Conservation (phyloP, 768 basidiomycete species). For the Coprinellus aureogranulatus region DNA sequence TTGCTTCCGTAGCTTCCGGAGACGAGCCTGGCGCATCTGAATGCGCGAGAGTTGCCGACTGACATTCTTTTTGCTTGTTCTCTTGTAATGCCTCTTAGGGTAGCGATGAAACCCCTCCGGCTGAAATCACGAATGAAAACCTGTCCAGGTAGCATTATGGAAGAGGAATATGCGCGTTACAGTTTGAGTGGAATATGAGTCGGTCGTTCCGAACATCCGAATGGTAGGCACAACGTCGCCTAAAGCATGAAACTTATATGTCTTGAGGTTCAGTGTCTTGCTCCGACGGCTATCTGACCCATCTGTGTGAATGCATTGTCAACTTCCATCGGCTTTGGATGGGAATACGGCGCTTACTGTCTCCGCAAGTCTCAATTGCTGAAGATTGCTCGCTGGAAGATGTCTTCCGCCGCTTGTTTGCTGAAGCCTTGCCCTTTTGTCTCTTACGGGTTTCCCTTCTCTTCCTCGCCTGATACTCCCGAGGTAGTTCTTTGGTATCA, state of each 20-base stretch:
- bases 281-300: background rate
- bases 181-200: conserved; percentile 40
- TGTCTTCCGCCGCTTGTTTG: background rate
- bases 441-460: conserved; percentile 4
- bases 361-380: too few species aligned
- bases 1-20: background rate
- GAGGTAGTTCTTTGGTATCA: conserved; percentile 34
- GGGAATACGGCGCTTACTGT: too few species aligned
- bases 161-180: conserved; percentile 19
- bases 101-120: background rate
- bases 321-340: too few species aligned
- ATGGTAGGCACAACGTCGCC: conserved; percentile 34
- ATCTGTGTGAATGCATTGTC: too few species aligned
- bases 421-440: background rate
- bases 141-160: background rate
- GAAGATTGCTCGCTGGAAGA: background rate
- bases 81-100: background rate
- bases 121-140: background rate
- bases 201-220: conserved; percentile 30
- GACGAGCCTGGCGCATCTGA: background rate
- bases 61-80: background rate
- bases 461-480: conserved; percentile 32
- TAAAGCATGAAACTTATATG: conserved; percentile 38
- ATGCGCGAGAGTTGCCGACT: background rate
- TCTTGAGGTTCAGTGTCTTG: conserved; percentile 27